phyloP scores from a whole-genome alignment of 495 filamentous ascomycete genomes.

The Neurospora pannonica region DNA sequence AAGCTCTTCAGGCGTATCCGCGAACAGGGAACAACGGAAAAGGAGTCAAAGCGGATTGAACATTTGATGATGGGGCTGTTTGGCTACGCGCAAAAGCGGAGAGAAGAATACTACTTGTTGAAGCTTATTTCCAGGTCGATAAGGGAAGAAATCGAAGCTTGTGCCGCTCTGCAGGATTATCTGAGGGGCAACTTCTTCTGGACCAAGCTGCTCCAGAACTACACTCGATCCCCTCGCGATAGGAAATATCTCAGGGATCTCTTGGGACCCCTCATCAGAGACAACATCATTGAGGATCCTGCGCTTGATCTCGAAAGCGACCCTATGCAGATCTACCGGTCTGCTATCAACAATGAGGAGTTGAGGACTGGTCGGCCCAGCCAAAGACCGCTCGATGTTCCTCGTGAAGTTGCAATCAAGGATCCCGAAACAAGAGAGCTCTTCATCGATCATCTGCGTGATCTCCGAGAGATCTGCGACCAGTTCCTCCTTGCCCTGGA shows the following conservation, averaged over 20 bases:
- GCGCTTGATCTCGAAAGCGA: conserved; percentile 91
- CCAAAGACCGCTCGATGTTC: conserved; percentile 65
- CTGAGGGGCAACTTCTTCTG: conserved; percentile 88
- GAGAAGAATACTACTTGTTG: conserved; percentile 94
- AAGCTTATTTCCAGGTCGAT: conserved; percentile 78
- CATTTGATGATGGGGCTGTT: conserved; percentile 95
- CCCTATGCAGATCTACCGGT: conserved; percentile 93
- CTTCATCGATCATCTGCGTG: conserved; percentile 88
- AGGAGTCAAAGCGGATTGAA: conserved; percentile 84
- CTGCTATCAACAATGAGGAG: conserved; percentile 92
- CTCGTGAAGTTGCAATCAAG: conserved; percentile 83
- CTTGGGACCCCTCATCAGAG: conserved; percentile 69
- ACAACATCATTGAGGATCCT: conserved; percentile 85
- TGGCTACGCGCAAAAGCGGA: conserved; percentile 90
- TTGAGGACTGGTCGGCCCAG: conserved; percentile 81
- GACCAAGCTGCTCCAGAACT: conserved; percentile 74
- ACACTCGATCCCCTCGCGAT: conserved; percentile 85
- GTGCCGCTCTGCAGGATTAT: conserved; percentile 69
- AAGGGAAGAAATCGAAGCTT: conserved; percentile 76
- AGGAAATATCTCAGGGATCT: conserved; percentile 85
- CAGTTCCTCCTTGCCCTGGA: conserved; percentile 76
- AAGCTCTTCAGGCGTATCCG: conserved; percentile 75
- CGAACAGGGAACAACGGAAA: conserved; percentile 79
- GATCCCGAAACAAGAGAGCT: conserved; percentile 84
- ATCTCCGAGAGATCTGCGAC: conserved; percentile 86